phyloP scores from a whole-genome alignment of 2,329 filamentous ascomycete species.

The Teratosphaeria nubilosa region DNA sequence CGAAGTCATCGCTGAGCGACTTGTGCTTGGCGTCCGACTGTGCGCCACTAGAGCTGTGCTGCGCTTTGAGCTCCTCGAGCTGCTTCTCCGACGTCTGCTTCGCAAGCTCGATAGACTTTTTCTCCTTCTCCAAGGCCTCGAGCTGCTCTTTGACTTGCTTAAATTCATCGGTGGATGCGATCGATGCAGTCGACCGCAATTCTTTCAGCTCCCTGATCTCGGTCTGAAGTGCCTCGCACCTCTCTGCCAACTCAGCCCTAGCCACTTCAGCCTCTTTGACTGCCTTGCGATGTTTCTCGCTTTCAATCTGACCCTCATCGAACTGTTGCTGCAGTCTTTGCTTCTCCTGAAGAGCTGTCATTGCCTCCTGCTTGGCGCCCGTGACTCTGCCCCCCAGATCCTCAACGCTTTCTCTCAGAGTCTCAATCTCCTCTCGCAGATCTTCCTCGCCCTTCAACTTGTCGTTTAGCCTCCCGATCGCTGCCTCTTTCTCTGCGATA shows the following conservation, averaged over 20 bases:
- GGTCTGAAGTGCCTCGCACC: slow-evolving; percentile 44
- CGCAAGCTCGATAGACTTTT: slow-evolving; percentile 51
- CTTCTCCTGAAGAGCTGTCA: slow-evolving; percentile 17
- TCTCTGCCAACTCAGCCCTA: slow-evolving; percentile 13
- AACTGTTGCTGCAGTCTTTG: slow-evolving; percentile 18
- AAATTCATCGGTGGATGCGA: slow-evolving; percentile 48
- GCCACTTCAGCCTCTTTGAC: slow-evolving; percentile 19
- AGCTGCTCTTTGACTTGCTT: slow-evolving; percentile 28
- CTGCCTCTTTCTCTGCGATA: slow-evolving; percentile 57
- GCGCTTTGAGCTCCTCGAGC: slow-evolving; percentile 46
- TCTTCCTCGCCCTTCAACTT: slow-evolving; percentile 16
- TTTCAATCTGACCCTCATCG: slow-evolving; percentile 15
- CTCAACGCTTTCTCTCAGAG: slow-evolving; percentile 13
- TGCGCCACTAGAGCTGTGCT: slow-evolving; percentile 35
- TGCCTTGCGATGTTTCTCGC: slow-evolving; percentile 10
- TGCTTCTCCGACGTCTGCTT: slow-evolving; percentile 64
- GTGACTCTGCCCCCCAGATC: slow-evolving; percentile 20
- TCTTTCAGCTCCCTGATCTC: slow-evolving; percentile 46
- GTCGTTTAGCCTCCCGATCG: slow-evolving; percentile 18
- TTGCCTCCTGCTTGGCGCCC: slow-evolving; percentile 22
- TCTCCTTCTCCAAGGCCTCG: slow-evolving; percentile 42
- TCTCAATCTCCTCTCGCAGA: slow-evolving; percentile 18
- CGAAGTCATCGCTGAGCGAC: slow-evolving; percentile 53
- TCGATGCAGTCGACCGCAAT: slow-evolving; percentile 3
- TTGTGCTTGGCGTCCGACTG: slow-evolving; percentile 44